These are phyloP conservation scores for Lanmaoa rubissima DNA, from an alignment of 768 basidiomycete genomes.

Conservation along the genomic window DNA sequence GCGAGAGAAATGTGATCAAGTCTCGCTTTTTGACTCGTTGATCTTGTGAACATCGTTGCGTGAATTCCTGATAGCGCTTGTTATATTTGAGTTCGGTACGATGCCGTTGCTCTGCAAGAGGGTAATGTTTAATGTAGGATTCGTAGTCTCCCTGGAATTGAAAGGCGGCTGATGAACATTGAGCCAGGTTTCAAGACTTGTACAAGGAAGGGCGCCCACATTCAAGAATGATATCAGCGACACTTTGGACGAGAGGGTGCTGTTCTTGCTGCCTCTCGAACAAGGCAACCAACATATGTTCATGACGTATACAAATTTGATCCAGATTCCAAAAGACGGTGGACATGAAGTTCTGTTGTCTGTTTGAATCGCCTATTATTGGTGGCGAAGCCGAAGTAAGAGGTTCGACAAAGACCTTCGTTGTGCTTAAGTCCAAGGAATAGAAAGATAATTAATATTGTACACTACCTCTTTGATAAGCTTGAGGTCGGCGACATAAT, in stretches of 20 bases:
- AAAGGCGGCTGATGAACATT: slow-evolving; percentile 30
- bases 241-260: slow-evolving; percentile 76
- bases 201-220: slow-evolving; percentile 41
- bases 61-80: slow-evolving; percentile 61
- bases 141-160: slow-evolving; percentile 69
- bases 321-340: slow-evolving; percentile 85
- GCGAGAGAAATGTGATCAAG: slow-evolving; percentile 75
- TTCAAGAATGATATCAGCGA: slow-evolving; percentile 85
- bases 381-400: slow-evolving; percentile 61
- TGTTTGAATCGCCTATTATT: slow-evolving; percentile 52
- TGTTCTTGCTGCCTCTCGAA: slow-evolving; percentile 81
- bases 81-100: slow-evolving; percentile 74
- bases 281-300: slow-evolving; percentile 67
- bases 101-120: slow-evolving; percentile 79
- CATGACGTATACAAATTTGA: slow-evolving; percentile 64
- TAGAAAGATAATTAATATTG: background rate
- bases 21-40: slow-evolving; percentile 73
- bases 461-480: slow-evolving; percentile 60
- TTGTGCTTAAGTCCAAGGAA: slow-evolving; percentile 1
- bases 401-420: slow-evolving; percentile 70
- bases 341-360: slow-evolving; percentile 62
- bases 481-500: slow-evolving; percentile 82
- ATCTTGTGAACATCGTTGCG: slow-evolving; percentile 59
- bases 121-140: slow-evolving; percentile 84
- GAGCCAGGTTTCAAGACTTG: slow-evolving; percentile 11